Evolutionary conservation across 129 eudicot genomes (phyloP), one percentile per base, ranked within the genome.

Genomic region (Deinandra increscens): DNA sequence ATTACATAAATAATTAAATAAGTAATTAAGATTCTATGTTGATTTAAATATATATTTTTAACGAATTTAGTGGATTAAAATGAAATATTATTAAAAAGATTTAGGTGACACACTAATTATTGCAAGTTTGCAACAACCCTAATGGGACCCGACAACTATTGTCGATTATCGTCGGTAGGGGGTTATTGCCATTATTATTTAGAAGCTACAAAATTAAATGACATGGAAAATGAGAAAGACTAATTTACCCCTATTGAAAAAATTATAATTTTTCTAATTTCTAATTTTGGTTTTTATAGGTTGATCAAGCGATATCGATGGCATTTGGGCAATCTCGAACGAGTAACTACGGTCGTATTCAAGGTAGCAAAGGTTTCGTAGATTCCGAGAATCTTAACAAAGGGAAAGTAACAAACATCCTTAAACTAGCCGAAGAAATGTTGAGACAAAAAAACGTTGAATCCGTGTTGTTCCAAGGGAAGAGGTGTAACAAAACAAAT

Each of bases 301-400:
- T 88, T 69, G 95, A 88, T 82, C 91, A 88, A 75, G 91, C 95
- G 1, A 90, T 88, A 51, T 85, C 91, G 0, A 82, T 88, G 95
- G 95, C 95, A 51, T 88, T 88, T 79, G 91, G 88, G 23, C 79
- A 73, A 39, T 73, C 60, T n/a, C 76, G 85, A 17, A 26, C 65
- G 0, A 78, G 69, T 33, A 81, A 83, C 18, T 88, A 88, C 13
- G 70, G 85, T 17, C 85, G 95, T 38, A 85, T 88, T 31, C 91
- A 88, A 64, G 95, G 76, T 9, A 85, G 71, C 66, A 78, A 78
- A 7, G 54, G 76, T 41, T 49, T 76, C 17, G 3, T 19, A 10
- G 37, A 62, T 11, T 69, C 67, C 7, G 64, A 45, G 15, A 68
- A 67, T 14, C 45, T 12, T 39, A 55, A 49, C 29, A 61, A 62